Percentiles rank a stretch among this genome's conserved stretches.
Conservation (phyloP, 345 rosid species). For the Citrus australasica region DNA sequence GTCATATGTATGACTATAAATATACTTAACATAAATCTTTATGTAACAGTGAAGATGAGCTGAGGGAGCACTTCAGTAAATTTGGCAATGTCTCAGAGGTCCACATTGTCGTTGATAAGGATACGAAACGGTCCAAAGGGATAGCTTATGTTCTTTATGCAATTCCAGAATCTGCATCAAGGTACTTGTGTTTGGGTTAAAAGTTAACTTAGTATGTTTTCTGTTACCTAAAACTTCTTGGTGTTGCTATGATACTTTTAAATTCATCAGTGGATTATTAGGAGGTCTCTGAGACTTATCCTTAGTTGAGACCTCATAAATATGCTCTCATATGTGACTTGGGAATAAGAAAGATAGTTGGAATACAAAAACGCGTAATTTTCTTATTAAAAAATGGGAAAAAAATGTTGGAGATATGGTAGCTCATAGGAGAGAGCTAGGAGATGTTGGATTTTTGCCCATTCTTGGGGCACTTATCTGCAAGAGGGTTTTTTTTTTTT, state of each 20-base stretch:
- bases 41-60: conserved; percentile 76
- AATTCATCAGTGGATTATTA: background rate
- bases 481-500: background rate
- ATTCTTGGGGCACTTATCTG: background rate
- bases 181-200: conserved; percentile 39
- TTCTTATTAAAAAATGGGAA: too few species aligned
- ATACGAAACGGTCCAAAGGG: conserved; percentile 89
- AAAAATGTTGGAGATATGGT: background rate
- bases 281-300: background rate
- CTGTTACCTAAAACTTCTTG: background rate
- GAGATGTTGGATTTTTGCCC: background rate
- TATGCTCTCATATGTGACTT: background rate
- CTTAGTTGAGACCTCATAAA: background rate
- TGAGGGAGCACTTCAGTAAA: conserved; percentile 62
- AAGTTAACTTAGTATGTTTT: background rate
- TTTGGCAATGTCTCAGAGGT: conserved; percentile 68
- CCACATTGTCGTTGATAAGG: conserved; percentile 85
- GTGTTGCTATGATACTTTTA: background rate
- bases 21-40: background rate
- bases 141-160: conserved; percentile 68
- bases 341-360: background rate
- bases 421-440: background rate
- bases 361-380: too few species aligned
- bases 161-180: conserved; percentile 65
- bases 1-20: background rate